Conservation (phyloP, 768 basidiomycete genomes). For the Clavaria fumosa region DNA sequence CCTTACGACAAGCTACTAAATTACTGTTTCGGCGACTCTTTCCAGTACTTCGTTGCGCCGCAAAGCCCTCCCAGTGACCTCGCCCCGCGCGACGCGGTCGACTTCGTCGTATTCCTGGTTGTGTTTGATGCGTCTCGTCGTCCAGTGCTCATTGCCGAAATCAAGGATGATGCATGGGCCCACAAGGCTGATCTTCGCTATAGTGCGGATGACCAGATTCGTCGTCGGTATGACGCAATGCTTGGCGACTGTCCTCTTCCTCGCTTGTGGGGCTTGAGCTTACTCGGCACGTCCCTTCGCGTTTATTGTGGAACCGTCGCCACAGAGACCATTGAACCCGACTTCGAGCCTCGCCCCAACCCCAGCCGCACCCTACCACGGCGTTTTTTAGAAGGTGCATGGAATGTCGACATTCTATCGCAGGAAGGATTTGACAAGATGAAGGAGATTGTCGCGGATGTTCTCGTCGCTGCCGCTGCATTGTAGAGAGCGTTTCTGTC, state of each 20-base stretch:
- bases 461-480: constrained; percentile 13
- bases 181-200: constrained; percentile 6
- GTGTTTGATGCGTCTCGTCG: constrained; percentile 15
- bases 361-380: constrained; percentile 10
- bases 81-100: constrained; percentile 12
- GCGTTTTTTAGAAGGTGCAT: constrained; percentile 16
- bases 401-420: constrained; percentile 22
- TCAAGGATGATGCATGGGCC: constrained; percentile 10
- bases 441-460: constrained; percentile 22
- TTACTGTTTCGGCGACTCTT: constrained; percentile 19
- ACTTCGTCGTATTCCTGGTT: constrained; percentile 17
- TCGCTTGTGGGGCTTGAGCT: constrained; percentile 8
- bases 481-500: no score
- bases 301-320: constrained; percentile 21
- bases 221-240: constrained; percentile 8
- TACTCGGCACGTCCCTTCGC: constrained; percentile 17
- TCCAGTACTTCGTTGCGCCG: constrained; percentile 19
- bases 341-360: constrained; percentile 11
- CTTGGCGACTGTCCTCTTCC: constrained; percentile 12
- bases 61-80: constrained; percentile 15
- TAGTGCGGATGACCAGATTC: constrained; percentile 8
- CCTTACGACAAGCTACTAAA: constrained; percentile 25
- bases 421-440: constrained; percentile 19
- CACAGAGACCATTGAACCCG: constrained; percentile 14
- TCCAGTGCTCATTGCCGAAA: constrained; percentile 9